These are phyloP conservation scores for Auricularia sp. DNA, from an alignment of 768 basidiomycete genomes.

Conservation along the genomic window DNA sequence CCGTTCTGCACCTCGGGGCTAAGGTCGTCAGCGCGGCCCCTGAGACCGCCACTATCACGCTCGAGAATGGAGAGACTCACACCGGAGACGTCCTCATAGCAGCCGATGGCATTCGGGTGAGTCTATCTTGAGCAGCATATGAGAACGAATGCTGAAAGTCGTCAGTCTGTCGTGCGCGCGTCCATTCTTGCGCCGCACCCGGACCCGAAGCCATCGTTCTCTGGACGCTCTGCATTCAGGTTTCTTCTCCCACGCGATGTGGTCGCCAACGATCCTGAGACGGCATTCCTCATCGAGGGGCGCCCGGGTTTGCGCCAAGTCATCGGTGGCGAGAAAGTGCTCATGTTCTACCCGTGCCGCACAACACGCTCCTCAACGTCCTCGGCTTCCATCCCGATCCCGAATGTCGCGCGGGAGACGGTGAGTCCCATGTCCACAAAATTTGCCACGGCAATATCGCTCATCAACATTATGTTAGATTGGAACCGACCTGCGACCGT, in stretches of 20 bases:
- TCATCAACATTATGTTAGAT: background rate
- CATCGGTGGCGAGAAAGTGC: background rate
- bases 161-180: background rate
- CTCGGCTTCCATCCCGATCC: background rate
- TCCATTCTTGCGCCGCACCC: background rate
- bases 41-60: slow-evolving; percentile 2
- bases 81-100: slow-evolving; percentile 5
- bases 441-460: background rate
- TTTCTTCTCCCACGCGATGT: background rate
- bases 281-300: background rate
- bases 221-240: background rate
- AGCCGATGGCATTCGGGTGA: slow-evolving; percentile 4
- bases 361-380: background rate
- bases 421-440: background rate
- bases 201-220: background rate
- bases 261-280: background rate
- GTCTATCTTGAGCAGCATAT: background rate
- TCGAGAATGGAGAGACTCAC: slow-evolving; percentile 5
- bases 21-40: background rate
- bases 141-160: background rate
- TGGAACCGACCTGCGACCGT: background rate
- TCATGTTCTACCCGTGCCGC: background rate
- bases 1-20: background rate
- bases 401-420: background rate
- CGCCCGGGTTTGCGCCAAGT: background rate